Evolutionary conservation across 2,329 filamentous ascomycete genomes (phyloP).

Genomic region (Penicillium occitanis): DNA sequence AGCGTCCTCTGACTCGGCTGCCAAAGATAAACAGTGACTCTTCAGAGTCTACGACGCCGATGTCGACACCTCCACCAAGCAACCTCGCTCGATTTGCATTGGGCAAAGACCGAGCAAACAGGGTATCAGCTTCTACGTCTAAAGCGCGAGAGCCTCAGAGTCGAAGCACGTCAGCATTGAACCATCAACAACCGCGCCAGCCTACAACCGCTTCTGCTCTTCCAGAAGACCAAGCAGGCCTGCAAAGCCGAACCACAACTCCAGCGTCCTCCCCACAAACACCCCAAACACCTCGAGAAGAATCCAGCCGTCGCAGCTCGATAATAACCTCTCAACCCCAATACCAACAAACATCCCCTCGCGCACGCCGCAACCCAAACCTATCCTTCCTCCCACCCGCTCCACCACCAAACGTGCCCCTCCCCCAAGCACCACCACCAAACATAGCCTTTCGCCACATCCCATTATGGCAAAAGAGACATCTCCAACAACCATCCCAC

Average conservation of each 20-base stretch:
- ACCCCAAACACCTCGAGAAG: constrained; percentile 8
- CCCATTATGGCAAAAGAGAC: constrained; percentile 13
- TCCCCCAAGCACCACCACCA: constrained; percentile 29
- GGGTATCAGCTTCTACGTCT: neutral
- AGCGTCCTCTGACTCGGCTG: constrained; percentile 1
- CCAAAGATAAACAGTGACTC: constrained; percentile 11
- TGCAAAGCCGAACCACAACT: constrained; percentile 3
- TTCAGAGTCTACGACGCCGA: neutral
- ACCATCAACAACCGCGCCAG: neutral
- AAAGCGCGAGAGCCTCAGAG: neutral
- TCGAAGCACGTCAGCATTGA: neutral
- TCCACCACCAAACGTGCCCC: constrained; percentile 30
- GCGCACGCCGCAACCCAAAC: constrained; percentile 26
- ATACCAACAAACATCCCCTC: constrained; percentile 16
- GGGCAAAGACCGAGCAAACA: constrained; percentile 14
- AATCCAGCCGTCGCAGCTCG: constrained; percentile 18
- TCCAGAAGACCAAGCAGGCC: neutral
- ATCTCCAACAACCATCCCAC: neutral
- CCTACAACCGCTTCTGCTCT: neutral
- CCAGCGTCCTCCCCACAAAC: constrained; percentile 11
- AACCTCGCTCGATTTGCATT: constrained; percentile 10
- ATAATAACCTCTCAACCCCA: neutral
- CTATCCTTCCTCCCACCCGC: constrained; percentile 28
- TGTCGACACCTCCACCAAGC: neutral
- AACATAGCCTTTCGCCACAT: constrained; percentile 13